Conservation (phyloP, 2,329 filamentous ascomycete species). For the Colletotrichum spaethianum region DNA sequence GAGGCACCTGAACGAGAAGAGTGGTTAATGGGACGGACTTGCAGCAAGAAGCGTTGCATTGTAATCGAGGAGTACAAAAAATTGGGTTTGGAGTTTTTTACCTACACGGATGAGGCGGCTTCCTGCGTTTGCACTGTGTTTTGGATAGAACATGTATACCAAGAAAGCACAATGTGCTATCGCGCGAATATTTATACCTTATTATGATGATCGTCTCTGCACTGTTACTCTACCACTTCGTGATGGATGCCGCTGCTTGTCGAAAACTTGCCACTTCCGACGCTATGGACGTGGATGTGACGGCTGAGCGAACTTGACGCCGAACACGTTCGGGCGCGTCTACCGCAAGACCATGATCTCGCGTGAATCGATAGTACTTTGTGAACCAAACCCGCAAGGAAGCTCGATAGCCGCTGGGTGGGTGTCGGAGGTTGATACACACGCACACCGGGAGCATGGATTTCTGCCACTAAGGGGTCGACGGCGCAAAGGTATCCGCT, state of each 20-base stretch:
- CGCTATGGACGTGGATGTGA: neutral
- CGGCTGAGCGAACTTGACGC: neutral
- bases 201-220: constrained; percentile 22
- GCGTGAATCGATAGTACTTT: neutral
- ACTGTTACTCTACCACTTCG: no score
- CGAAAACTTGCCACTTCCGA: neutral
- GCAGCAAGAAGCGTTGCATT: constrained; percentile 6
- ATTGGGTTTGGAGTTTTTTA: constrained; percentile 25
- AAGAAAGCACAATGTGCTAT: constrained; percentile 14
- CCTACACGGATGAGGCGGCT: constrained; percentile 2
- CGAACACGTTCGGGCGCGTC: neutral
- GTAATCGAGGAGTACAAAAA: constrained; percentile 29
- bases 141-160: constrained; percentile 24
- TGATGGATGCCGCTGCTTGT: neutral
- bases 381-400: neutral
- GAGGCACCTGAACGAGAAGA: constrained; percentile 33
- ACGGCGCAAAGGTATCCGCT: no score
- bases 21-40: constrained; percentile 12
- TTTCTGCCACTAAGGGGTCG: neutral
- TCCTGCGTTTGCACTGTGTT: constrained; percentile 11
- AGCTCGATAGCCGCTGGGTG: neutral
- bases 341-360: neutral
- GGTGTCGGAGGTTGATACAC: neutral
- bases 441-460: neutral
- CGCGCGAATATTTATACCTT: constrained; percentile 25